Evolutionary conservation across 345 rosid species (phyloP), one percentile per base, ranked within the genome.

Genomic region (Eucalyptus paniculata): DNA sequence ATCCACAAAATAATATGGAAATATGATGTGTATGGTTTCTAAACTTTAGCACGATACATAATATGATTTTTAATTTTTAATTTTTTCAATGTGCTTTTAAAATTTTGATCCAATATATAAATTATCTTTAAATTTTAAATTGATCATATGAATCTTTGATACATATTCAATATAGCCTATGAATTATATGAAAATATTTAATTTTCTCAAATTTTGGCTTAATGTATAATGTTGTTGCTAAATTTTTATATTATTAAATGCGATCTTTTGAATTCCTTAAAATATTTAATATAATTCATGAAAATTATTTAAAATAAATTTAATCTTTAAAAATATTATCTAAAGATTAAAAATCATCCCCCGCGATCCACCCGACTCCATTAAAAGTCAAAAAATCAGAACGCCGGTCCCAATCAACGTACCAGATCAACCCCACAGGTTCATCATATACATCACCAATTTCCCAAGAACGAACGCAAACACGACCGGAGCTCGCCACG

Each of bases 31-130:
- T 24, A 26, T 58, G n/a, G 0, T 58, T 58, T 24, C 0, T 60
- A 13, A 28, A 60, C 0, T 60, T 60, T 30, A 28, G 3, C 0
- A 11, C 8, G 1, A 62, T 62, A 12, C 0, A 2, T 0, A 62
- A 6, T 6, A 14, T 62, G 4, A 28, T 60, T 28, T 0, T 12
- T 0, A 30, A 30, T 0, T 62, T 28, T 6, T 28, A 28, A 3
- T 28, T 28, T 60, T 3, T 12, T 60, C 0, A 12, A 3, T 13
- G 9, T 2, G 16, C 0, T 60, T 3, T 0, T 28, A 1, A 0
- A 60, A 60, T 3, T 26, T 12, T 26, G n/a, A 12, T 0, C 2
- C 1, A 12, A 60, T 12, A 0, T 5, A 0, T 0, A 60, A 60
- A 26, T 53, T 53, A 0, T 51, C 1, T 18, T 7, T 3, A 56